phyloP scores from a whole-genome alignment of 106 monocot species.

The Triglochin maritima region DNA sequence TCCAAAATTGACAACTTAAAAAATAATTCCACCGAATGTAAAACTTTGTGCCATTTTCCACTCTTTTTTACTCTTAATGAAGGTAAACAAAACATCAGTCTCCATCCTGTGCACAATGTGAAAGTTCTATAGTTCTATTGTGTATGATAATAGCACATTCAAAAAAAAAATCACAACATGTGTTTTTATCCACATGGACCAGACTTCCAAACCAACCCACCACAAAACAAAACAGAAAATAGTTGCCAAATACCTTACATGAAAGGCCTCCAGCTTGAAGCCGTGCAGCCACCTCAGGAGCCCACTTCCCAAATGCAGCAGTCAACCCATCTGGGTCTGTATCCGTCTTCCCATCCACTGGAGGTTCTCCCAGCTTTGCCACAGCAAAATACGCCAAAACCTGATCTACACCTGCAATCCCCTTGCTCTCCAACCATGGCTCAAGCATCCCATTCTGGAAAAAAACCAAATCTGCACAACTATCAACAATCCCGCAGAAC shows the following conservation, averaged over 20 bases:
- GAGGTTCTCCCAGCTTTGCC: constrained; percentile 83
- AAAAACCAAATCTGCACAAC: constrained; percentile 89
- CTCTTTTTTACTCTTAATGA: too few species aligned
- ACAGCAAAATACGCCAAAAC: constrained; percentile 96
- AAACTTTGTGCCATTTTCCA: too few species aligned
- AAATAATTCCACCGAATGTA: too few species aligned
- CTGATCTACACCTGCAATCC: constrained; percentile 50
- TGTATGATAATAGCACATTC: too few species aligned
- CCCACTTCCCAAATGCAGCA: constrained; percentile 87
- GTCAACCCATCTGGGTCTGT: constrained; percentile 92
- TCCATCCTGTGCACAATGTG: too few species aligned
- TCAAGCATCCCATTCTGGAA: constrained; percentile 99
- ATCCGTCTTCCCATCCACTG: constrained; percentile 91
- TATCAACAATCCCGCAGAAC: constrained; percentile 1
- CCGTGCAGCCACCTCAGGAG: constrained; percentile 51
- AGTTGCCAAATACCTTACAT: constrained; percentile 79
- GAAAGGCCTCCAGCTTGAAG: constrained; percentile 75
- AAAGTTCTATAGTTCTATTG: too few species aligned
- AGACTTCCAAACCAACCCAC: too few species aligned
- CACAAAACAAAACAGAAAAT: too few species aligned
- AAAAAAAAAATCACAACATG: too few species aligned
- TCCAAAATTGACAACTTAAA: too few species aligned
- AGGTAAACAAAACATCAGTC: too few species aligned
- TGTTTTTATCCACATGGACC: too few species aligned
- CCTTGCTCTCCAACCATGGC: constrained; percentile 89